Evolutionary conservation across 306 rosid genomes (phyloP).

Genomic region (cucumber (Cucumis sativus)): DNA sequence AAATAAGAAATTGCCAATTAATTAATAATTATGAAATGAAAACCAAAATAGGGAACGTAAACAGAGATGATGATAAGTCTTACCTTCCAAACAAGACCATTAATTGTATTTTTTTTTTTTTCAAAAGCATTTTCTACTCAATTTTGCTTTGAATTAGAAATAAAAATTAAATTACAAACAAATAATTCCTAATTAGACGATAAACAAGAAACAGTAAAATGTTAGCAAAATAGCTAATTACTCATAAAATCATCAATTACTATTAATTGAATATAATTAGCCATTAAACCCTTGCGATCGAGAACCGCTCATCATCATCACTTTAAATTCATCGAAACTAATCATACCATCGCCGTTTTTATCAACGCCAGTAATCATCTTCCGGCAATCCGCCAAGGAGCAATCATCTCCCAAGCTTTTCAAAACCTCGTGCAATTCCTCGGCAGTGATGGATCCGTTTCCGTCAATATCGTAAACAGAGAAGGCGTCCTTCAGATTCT

Average conservation of each 20-base stretch:
- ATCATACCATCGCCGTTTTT: slow-evolving; percentile 78
- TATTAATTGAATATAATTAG: neutral
- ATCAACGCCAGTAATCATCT: slow-evolving; percentile 76
- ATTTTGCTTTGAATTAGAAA: neutral
- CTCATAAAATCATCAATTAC: neutral
- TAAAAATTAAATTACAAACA: neutral
- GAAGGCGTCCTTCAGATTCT: slow-evolving; percentile 74
- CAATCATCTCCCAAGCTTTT: slow-evolving; percentile 69
- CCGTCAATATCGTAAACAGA: slow-evolving; percentile 74
- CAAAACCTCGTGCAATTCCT: slow-evolving; percentile 65
- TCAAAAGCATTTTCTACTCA: neutral
- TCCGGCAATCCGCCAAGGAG: slow-evolving; percentile 65
- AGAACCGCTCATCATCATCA: slow-evolving; percentile 84
- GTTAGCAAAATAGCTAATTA: slow-evolving; percentile 5
- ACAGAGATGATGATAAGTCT: no score
- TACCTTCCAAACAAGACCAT: no score
- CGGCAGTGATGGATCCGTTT: slow-evolving; percentile 77
- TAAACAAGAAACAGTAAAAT: neutral
- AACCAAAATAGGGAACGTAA: no score
- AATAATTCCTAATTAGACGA: neutral
- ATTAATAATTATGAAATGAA: no score
- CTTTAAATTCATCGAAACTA: slow-evolving; percentile 73
- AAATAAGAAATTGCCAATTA: no score
- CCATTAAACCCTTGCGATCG: slow-evolving; percentile 22
- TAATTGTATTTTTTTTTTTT: no score